Percentiles rank a stretch among this genome's conserved stretches.
These are phyloP conservation scores for Millerozyma acaciae DNA, from an alignment of 805 yeast species.

Conservation along the genomic window DNA sequence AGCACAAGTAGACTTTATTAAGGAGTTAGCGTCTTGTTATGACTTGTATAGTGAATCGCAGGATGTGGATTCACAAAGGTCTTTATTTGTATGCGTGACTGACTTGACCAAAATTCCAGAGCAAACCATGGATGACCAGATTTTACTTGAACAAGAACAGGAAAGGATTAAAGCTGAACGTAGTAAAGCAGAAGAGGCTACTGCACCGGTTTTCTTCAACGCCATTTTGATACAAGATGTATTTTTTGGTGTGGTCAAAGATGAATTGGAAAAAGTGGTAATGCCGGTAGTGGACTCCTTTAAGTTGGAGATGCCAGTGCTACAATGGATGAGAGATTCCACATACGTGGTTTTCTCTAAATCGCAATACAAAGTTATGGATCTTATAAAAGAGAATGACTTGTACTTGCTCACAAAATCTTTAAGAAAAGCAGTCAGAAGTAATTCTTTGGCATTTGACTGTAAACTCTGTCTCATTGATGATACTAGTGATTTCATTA, in stretches of 20 bases:
- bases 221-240: slow-evolving; percentile 53
- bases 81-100: slow-evolving; percentile 55
- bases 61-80: slow-evolving; percentile 75
- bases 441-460: slow-evolving; percentile 45
- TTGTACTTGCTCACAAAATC: slow-evolving; percentile 37
- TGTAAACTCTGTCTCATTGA: slow-evolving; percentile 46
- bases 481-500: slow-evolving; percentile 14
- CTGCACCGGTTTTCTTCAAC: slow-evolving; percentile 35
- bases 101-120: slow-evolving; percentile 37
- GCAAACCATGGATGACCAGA: slow-evolving; percentile 44
- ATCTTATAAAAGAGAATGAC: slow-evolving; percentile 38
- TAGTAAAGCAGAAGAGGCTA: slow-evolving; percentile 14
- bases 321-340: slow-evolving; percentile 42
- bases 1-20: slow-evolving; percentile 68
- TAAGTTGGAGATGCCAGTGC: slow-evolving; percentile 18
- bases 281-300: slow-evolving; percentile 16
- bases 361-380: slow-evolving; percentile 27
- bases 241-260: slow-evolving; percentile 49
- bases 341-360: slow-evolving; percentile 40
- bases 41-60: slow-evolving; percentile 66
- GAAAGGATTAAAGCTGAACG: slow-evolving; percentile 18
- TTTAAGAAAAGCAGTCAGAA: slow-evolving; percentile 30
- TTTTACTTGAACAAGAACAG: slow-evolving; percentile 20
- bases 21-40: slow-evolving; percentile 58
- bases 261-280: slow-evolving; percentile 37